phyloP scores from a whole-genome alignment of 2,329 filamentous ascomycete species.

The Dactylella cylindrospora region DNA sequence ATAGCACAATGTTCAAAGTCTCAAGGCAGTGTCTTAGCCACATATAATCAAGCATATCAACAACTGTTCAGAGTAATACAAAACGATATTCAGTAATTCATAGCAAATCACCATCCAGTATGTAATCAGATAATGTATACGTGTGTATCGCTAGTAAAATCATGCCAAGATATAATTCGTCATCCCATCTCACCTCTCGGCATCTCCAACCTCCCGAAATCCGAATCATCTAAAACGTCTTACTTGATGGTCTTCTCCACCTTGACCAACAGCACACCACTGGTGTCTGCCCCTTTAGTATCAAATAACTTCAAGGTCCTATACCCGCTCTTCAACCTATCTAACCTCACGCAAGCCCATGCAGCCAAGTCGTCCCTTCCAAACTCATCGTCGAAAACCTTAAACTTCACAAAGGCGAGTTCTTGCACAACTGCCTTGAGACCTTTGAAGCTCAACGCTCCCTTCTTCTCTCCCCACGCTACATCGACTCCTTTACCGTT shows the following conservation, averaged over 20 bases:
- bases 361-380: slow-evolving; percentile 75
- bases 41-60: too few species aligned
- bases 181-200: too few species aligned
- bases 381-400: slow-evolving; percentile 83
- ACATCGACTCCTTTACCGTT: slow-evolving; percentile 49
- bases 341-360: slow-evolving; percentile 85
- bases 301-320: slow-evolving; percentile 76
- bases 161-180: too few species aligned
- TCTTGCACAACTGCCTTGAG: slow-evolving; percentile 54
- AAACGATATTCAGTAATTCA: too few species aligned
- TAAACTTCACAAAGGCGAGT: slow-evolving; percentile 65
- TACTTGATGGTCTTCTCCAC: slow-evolving; percentile 70
- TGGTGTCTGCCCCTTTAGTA: slow-evolving; percentile 64
- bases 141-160: too few species aligned
- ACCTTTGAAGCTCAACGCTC: slow-evolving; percentile 54
- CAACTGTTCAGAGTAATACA: too few species aligned
- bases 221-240: too few species aligned
- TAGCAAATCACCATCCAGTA: too few species aligned
- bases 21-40: too few species aligned
- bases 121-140: too few species aligned
- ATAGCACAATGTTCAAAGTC: too few species aligned
- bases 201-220: too few species aligned
- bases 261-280: slow-evolving; percentile 72
- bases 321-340: slow-evolving; percentile 74
- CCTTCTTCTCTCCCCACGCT: slow-evolving; percentile 45